phyloP scores from a whole-genome alignment of 1,284 basidiomycete genomes.

The Coniferiporia weirii region DNA sequence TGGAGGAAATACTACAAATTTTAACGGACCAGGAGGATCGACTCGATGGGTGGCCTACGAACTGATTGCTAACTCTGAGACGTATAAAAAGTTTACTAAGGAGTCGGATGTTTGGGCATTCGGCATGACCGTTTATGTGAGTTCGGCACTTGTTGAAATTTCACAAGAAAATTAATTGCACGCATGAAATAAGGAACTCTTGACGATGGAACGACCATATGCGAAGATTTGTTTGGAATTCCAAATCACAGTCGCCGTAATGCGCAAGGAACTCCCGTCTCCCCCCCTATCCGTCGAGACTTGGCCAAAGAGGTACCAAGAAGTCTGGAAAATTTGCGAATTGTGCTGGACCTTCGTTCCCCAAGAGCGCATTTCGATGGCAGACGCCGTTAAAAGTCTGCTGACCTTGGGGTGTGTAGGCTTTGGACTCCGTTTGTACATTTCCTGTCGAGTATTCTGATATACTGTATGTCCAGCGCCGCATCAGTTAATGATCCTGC shows the following conservation, averaged over 20 bases:
- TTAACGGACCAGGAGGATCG: not conserved
- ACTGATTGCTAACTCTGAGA: not conserved
- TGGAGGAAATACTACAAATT: not conserved
- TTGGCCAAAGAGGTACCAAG: not conserved
- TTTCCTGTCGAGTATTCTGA: too few relatives aligned
- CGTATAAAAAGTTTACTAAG: not conserved
- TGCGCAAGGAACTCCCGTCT: not conserved
- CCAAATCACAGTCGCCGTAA: not conserved
- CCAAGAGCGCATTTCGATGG: not conserved
- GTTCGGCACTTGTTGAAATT: not conserved
- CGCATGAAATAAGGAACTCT: not conserved
- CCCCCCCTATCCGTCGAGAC: not conserved
- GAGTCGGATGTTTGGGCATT: conserved; percentile 13
- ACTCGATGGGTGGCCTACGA: conserved; percentile 4
- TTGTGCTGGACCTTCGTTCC: not conserved
- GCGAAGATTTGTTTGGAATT: not conserved
- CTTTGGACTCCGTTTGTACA: too few relatives aligned
- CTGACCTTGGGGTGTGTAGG: not conserved
- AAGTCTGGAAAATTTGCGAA: not conserved
- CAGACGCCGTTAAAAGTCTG: not conserved
- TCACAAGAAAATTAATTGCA: not conserved
- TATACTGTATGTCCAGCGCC: too few relatives aligned
- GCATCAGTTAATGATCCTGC: too few relatives aligned
- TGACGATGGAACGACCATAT: not conserved
- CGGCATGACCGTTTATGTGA: conserved; percentile 11